phyloP scores from a whole-genome alignment of 1,284 basidiomycete species.

The Austroboletus sp. region DNA sequence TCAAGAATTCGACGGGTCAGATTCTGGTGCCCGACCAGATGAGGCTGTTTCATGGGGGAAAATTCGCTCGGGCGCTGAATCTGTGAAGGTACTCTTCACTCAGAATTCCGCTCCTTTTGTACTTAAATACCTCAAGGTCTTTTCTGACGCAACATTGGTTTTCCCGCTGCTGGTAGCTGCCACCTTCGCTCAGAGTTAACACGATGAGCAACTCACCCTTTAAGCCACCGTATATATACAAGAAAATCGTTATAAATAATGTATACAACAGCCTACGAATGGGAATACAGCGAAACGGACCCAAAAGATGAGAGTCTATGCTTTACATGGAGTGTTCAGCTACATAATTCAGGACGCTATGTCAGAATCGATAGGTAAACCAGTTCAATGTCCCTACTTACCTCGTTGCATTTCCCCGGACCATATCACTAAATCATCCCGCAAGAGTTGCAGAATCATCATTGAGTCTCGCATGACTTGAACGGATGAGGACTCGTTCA shows the following conservation, averaged over 20 bases:
- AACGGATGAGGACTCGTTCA: conserved; percentile 37
- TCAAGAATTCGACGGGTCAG: conserved; percentile 97
- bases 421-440: conserved; percentile 63
- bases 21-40: conserved; percentile 94
- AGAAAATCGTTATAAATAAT: conserved; percentile 9
- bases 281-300: conserved; percentile 2
- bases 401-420: conserved; percentile 48
- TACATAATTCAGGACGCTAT: conserved; percentile 9
- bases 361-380: conserved; percentile 10
- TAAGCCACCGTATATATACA: background rate
- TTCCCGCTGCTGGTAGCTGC: conserved; percentile 86
- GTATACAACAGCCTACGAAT: conserved; percentile 8
- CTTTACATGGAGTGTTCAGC: conserved; percentile 24
- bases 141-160: conserved; percentile 80
- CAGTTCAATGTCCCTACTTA: conserved; percentile 20
- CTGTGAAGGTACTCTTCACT: conserved; percentile 70
- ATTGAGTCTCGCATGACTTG: conserved; percentile 55
- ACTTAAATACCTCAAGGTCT: conserved; percentile 41
- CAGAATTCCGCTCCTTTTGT: background rate
- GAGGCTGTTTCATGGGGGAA: conserved; percentile 99
- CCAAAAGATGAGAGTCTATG: background rate
- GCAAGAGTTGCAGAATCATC: conserved; percentile 59
- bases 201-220: background rate
- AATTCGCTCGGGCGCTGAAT: conserved; percentile 84
- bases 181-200: conserved; percentile 63